Evolutionary conservation across 1,139 yeast species (phyloP), one percentile per base, ranked within the genome.

Genomic region (Diutina ranongensis): DNA sequence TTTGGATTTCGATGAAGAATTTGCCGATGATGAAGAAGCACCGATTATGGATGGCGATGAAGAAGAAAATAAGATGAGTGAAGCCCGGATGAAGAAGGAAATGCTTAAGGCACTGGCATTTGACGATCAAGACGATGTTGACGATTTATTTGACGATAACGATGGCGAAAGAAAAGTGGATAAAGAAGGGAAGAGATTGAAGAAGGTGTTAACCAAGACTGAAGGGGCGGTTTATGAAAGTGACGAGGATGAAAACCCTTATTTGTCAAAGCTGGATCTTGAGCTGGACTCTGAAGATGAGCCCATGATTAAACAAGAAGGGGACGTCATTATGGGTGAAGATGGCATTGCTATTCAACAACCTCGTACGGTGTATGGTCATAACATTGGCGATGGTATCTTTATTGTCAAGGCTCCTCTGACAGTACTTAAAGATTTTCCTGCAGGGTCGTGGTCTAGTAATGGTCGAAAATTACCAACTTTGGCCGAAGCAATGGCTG

Each of bases 11-110:
- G 97, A 92, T 54, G 98, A 92, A 60, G 97, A 89, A 60, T 92
- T 92, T 64, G 97, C 95, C 20, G 98, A 92, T 62, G 98, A 92
- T 61, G 98, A 92, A 65, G 98, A 92, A 61, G 97, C 97, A 1
- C 98, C 98, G 27, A 85, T 89, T 49, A 80, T 92, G 75, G 98
- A 92, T 57, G 97, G 97, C 45, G 88, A 89, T 48, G 98, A 92
- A 58, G 94, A 87, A 57, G 98, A 92, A 58, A 85, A 87, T 59
- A 88, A 84, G 60, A 84, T 88, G 54, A 84, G 89, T 36, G 97
- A 92, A 61, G 77, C 76, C 52, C 83, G 88, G 56, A 83, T 92
- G 59, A 92, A 89, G 63, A 82, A 77, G 55, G 97, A 92, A 62
- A 88, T 86, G 92, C 72, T 87, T 51, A 76, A 80, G 49, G 96